These are phyloP conservation scores for Carex myosuroides DNA, from an alignment of 176 grass and related monocot genomes.

Conservation along the genomic window DNA sequence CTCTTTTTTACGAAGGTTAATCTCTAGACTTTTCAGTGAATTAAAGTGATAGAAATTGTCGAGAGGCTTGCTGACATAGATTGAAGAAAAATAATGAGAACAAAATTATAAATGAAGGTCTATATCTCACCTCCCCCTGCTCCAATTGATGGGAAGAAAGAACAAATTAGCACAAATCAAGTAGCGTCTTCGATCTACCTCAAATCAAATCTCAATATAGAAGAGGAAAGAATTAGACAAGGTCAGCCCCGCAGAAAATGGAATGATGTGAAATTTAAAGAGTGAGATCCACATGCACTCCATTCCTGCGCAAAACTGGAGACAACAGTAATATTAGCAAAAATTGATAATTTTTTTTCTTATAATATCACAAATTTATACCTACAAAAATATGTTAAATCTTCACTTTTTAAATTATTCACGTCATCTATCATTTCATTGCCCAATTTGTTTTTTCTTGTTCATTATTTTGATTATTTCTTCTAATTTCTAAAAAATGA, in stretches of 20 bases:
- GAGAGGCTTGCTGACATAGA: background rate
- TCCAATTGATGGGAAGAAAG: slow-evolving; percentile 6
- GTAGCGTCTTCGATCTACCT: background rate
- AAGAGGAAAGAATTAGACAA: slow-evolving; percentile 20
- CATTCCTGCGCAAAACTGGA: background rate
- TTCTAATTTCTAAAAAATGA: too few species aligned
- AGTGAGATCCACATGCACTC: background rate
- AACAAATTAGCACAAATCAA: background rate
- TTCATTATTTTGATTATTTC: too few species aligned
- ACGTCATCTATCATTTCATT: too few species aligned
- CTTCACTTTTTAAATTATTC: too few species aligned
- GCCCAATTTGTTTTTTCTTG: too few species aligned
- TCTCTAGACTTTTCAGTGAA: background rate
- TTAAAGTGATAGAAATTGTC: background rate
- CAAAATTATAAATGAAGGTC: background rate
- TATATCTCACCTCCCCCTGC: slow-evolving; percentile 4
- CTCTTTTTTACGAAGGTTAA: background rate
- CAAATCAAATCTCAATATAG: slow-evolving; percentile 15
- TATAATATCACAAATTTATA: too few species aligned
- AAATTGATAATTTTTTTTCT: background rate
- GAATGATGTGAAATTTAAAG: slow-evolving; percentile 9
- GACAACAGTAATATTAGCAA: background rate
- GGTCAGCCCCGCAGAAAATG: background rate
- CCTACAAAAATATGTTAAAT: too few species aligned
- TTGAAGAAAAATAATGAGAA: slow-evolving; percentile 1